Conservation (phyloP, 352 stramenopile genomes). For the Pythium dissimile region DNA sequence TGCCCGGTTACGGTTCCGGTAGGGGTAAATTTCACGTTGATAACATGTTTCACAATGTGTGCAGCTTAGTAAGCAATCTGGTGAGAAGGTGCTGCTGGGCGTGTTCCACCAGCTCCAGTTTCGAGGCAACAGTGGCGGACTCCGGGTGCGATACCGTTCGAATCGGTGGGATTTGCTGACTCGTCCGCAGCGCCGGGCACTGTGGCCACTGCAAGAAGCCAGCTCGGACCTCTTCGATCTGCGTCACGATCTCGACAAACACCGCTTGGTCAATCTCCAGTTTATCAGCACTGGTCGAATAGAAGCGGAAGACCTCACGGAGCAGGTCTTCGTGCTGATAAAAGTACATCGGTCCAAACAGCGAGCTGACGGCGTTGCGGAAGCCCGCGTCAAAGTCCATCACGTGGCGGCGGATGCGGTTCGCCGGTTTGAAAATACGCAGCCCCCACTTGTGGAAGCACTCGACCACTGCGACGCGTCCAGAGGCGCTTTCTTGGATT, state of each 20-base stretch:
- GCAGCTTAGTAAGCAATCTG: constrained; percentile 26
- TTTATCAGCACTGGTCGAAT: constrained; percentile 20
- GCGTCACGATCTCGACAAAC: constrained; percentile 62
- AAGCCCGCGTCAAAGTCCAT: constrained; percentile 60
- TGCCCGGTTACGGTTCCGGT: too few species aligned
- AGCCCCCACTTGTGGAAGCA: constrained; percentile 58
- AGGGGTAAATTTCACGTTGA: too few species aligned
- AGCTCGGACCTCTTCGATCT: constrained; percentile 48
- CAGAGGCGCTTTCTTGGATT: constrained; percentile 34
- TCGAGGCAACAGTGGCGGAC: not conserved
- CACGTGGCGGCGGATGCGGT: constrained; percentile 40
- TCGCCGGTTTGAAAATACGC: constrained; percentile 37
- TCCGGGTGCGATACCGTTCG: not conserved
- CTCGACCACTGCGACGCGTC: constrained; percentile 41
- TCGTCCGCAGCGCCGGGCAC: constrained; percentile 24
- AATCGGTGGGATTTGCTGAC: not conserved
- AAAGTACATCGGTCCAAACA: constrained; percentile 52
- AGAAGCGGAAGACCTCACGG: constrained; percentile 34
- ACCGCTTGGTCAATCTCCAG: constrained; percentile 36
- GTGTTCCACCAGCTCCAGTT: constrained; percentile 35
- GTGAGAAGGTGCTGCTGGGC: constrained; percentile 44
- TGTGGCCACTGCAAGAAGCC: constrained; percentile 46
- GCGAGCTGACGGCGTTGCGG: constrained; percentile 38
- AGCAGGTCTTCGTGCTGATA: constrained; percentile 49
- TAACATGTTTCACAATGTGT: too few species aligned